Evolutionary conservation across 2,329 filamentous ascomycete genomes (phyloP), one percentile per base, ranked within the genome.

Genomic region (Hypoxylon sp.): DNA sequence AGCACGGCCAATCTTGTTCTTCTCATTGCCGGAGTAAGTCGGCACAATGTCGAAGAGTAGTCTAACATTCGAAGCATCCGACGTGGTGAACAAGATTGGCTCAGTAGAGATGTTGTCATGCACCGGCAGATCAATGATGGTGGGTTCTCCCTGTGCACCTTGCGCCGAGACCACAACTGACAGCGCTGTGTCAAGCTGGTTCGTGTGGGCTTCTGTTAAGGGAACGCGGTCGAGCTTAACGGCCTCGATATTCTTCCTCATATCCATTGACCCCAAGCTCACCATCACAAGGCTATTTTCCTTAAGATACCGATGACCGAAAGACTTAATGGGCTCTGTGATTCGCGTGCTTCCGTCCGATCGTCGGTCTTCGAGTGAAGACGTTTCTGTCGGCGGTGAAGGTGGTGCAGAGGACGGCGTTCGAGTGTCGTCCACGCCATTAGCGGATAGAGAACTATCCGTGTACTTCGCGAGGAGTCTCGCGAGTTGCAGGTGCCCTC

Each of bases 91-190:
- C 0, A 93, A 89, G 45, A 99, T 93, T 0, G 96, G 96, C 72
- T 97, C 95, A 0, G 96, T 98, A 33, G 91, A 91, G 70, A 97
- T 93, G 71, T 95, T 96, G 56, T 97, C 95, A 71, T 97, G 93
- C 0, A 97, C 91, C 0, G 96, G 96, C 8, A 99, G 83, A 77
- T 99, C 96, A 70, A 98, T 91, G 22, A 95, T 90, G 1, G 91
- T 93, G 0, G 93, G 89, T 74, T 98, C 95, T 8, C 96, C 96
- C 48, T 87, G 85, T 0, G 95, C 96, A 12, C 93, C 93, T 64
- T 86, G 89, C 0, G 96, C 94, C 7, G 93, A 94, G 12, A 99
- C 89, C 0, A 97, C 93, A 38, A 99, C 85, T 0, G 96, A 98
- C 5, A 99, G 81, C 2, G 95, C 94, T 1, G 96, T 98, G 71